Base-by-base conservation (phyloP, 2,329 filamentous ascomycete species). In the Thelonectria olida region DNA sequence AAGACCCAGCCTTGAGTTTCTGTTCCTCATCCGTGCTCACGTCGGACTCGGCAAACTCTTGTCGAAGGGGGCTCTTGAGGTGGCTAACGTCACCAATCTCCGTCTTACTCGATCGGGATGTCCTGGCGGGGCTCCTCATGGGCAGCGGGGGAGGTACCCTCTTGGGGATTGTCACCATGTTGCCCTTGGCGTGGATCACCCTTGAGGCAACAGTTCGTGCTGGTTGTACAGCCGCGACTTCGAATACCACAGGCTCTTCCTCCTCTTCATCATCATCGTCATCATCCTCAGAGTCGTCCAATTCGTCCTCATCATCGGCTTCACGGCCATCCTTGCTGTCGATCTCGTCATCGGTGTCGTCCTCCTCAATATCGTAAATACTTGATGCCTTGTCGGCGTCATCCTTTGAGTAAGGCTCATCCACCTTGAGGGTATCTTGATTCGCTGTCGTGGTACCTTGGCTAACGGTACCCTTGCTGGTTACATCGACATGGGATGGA, bases 81-180 rank as follows among this genome's bases (percentile, higher is more conserved):
- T 75, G 62, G 66, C 75, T 70, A 3, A 92, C 75, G 80, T 95
- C 75, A 78, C 91, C 81, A 76, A 91, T 78, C 27, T 79, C 77
- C 75, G 85, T 74, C 72, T 80, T 84, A 67, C 81, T 81, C 3
- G 78, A 80, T 41, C 82, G 78, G 4, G 85, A 87, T 20, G 77
- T 73, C 82, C 92, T 67, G 75, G 89, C 88, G 1, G 92, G 90
- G 72, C 91, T 97, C 48, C 93, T 84, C 3, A 87, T 84, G 1
- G 94, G 94, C 12, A 97, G 84, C 8, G 91, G 88, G 2, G 94
- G 93, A 1, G 92, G 87, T 1, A 89, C 78, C 34, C 93, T 86
- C 78, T 95, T 96, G 12, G 92, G 88, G 60, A 97, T 97, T 45
- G 88, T 93, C 25, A 97, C 92, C 51, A 97, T 82, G 51, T 90